These are phyloP conservation scores for Anisodus acutangulus DNA, from an alignment of 257 asterid species.

Conservation along the genomic window DNA sequence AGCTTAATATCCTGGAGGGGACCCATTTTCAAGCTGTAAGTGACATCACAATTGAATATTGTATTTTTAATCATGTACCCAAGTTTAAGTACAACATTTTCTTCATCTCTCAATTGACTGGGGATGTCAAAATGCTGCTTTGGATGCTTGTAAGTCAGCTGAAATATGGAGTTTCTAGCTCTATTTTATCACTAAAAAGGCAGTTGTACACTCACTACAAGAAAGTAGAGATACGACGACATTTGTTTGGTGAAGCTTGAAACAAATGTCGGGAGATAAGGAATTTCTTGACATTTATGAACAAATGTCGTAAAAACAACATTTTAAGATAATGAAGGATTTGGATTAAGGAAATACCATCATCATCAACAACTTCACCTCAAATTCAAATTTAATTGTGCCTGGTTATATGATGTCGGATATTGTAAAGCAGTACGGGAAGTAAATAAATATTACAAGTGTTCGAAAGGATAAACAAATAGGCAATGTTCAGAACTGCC, in stretches of 20 bases:
- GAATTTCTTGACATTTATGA: no score
- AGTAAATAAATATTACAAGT: no score
- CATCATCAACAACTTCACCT: background rate
- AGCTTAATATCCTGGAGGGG: background rate
- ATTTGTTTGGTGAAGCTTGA: no score
- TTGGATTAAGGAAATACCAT: background rate
- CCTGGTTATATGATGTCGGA: background rate
- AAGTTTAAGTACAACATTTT: background rate
- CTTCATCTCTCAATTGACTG: background rate
- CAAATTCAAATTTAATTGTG: background rate
- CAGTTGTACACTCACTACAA: background rate
- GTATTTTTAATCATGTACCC: background rate
- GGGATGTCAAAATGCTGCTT: background rate
- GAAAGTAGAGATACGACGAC: no score
- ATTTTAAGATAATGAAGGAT: background rate
- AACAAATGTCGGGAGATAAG: no score
- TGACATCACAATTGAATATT: background rate
- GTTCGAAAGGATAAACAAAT: no score
- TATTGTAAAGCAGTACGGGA: no score
- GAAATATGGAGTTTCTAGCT: background rate
- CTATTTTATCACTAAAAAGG: background rate
- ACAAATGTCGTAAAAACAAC: no score
- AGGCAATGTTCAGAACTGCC: no score
- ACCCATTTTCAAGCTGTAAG: background rate
- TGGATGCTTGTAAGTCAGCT: background rate